A percentile compares a stretch with the other conserved stretches of the same genome.
phyloP scores from a whole-genome alignment of 768 basidiomycete genomes.

The Tulasnella calospora region DNA sequence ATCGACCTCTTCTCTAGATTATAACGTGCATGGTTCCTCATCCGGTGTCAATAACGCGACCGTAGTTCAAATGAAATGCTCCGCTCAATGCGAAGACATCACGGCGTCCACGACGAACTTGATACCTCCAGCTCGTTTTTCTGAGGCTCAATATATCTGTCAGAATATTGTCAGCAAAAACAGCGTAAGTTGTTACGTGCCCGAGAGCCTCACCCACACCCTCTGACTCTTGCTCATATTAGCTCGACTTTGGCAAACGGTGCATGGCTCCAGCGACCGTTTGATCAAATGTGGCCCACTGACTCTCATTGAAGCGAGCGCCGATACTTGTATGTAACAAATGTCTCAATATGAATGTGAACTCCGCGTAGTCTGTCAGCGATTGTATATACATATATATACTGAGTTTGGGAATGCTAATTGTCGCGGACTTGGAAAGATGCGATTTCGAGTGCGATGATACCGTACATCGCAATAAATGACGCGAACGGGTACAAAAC shows the following conservation, averaged over 20 bases:
- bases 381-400: neutral
- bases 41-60: slow-evolving; percentile 44
- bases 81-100: slow-evolving; percentile 40
- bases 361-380: neutral
- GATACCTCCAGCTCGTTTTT: slow-evolving; percentile 38
- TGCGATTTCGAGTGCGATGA: no score
- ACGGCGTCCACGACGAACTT: slow-evolving; percentile 37
- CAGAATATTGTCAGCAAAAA: slow-evolving; percentile 47
- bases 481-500: no score
- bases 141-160: slow-evolving; percentile 48
- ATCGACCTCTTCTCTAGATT: slow-evolving; percentile 28
- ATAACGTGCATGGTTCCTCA: slow-evolving; percentile 53
- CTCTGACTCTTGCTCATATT: neutral
- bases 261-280: neutral
- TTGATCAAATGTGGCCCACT: neutral
- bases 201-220: neutral
- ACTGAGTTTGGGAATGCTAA: no score
- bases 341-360: neutral
- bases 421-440: no score
- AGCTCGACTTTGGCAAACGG: slow-evolving; percentile 5
- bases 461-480: no score
- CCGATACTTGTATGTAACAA: neutral
- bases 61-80: slow-evolving; percentile 54
- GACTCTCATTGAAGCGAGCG: neutral
- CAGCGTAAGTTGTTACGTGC: neutral